Conservation (phyloP, 2,329 filamentous ascomycete genomes). For the Dactylellina drechsleri region DNA sequence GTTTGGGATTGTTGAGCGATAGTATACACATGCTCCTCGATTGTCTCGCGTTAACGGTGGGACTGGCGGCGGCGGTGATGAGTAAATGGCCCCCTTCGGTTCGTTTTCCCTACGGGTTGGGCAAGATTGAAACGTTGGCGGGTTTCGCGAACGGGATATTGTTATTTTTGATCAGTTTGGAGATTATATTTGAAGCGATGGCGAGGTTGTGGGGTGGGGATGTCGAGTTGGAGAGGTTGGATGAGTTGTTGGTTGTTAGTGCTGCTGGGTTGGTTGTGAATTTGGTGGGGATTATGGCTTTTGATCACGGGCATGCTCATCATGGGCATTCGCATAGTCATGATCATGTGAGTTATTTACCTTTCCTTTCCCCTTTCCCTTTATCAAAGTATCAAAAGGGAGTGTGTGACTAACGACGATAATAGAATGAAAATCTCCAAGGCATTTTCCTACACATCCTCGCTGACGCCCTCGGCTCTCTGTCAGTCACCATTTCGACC, state of each 20-base stretch:
- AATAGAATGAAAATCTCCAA: conserved; percentile 94
- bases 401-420: background rate
- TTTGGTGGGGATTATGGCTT: conserved; percentile 87
- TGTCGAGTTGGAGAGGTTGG: conserved; percentile 81
- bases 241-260: conserved; percentile 89
- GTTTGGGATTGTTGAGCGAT: conserved; percentile 91
- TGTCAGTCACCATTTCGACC: conserved; percentile 92
- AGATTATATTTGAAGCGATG: conserved; percentile 94
- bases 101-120: conserved; percentile 92
- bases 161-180: conserved; percentile 91
- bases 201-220: conserved; percentile 82
- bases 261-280: conserved; percentile 88
- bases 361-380: conserved; percentile 60
- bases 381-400: conserved; percentile 1
- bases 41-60: conserved; percentile 89
- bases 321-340: conserved; percentile 72
- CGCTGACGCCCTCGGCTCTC: conserved; percentile 91
- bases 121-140: conserved; percentile 94
- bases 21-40: conserved; percentile 99
- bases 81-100: conserved; percentile 94
- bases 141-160: conserved; percentile 97
- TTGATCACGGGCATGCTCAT: conserved; percentile 70
- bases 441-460: conserved; percentile 96
- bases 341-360: conserved; percentile 60
- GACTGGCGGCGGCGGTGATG: conserved; percentile 89